These are phyloP conservation scores for Panaeolus papilionaceus DNA, from an alignment of 768 basidiomycete genomes.

Conservation along the genomic window DNA sequence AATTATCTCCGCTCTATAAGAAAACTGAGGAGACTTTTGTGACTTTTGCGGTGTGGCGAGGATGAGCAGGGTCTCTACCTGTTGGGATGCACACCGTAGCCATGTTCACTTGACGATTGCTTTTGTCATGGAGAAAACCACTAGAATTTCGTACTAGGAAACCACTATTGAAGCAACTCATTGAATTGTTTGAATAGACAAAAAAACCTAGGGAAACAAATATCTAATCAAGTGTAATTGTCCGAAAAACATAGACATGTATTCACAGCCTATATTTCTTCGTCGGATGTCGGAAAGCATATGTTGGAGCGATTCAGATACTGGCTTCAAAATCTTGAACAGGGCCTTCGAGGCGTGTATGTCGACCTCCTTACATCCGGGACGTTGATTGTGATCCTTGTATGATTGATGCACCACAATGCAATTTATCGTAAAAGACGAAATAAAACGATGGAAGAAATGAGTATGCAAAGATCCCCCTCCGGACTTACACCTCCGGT, in stretches of 20 bases:
- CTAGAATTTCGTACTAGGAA: not conserved
- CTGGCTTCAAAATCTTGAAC: not conserved
- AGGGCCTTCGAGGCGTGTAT: not conserved
- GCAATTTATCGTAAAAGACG: not conserved
- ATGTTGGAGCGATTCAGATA: not conserved
- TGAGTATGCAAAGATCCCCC: not conserved
- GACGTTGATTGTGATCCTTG: not conserved
- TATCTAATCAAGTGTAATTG: not conserved
- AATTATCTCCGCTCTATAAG: too few relatives aligned
- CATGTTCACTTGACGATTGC: conserved; percentile 13
- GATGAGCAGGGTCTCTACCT: not conserved
- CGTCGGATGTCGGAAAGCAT: not conserved
- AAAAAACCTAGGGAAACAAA: not conserved
- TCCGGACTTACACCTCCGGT: conserved; percentile 2
- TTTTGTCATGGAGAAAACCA: conserved; percentile 9
- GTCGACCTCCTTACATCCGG: too few relatives aligned
- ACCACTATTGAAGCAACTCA: not conserved
- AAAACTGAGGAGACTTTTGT: too few relatives aligned
- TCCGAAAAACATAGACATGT: not conserved
- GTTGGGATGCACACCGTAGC: not conserved
- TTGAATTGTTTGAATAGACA: not conserved
- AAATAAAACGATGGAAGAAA: not conserved
- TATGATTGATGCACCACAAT: conserved; percentile 10
- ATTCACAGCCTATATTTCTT: not conserved
- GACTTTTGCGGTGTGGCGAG: too few relatives aligned